These are phyloP conservation scores for Candida sanyaensis DNA, from an alignment of 1,139 yeast species.

Conservation along the genomic window DNA sequence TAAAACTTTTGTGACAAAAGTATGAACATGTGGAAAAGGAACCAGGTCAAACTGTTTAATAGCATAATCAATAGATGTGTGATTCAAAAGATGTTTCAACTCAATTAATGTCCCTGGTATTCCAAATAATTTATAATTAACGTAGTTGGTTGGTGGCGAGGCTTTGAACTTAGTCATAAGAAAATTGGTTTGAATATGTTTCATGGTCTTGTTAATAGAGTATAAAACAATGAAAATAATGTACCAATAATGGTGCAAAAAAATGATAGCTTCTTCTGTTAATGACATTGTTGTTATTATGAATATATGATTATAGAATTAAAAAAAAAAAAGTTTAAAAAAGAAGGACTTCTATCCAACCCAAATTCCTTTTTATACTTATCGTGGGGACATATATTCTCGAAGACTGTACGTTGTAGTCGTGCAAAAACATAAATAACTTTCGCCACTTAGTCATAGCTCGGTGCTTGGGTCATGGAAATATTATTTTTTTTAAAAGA, in stretches of 20 bases:
- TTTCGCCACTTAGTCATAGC: too few relatives aligned
- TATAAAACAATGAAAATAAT: background rate
- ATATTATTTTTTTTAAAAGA: too few relatives aligned
- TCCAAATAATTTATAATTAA: conserved; percentile 13
- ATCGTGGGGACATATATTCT: too few relatives aligned
- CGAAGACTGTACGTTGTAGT: too few relatives aligned
- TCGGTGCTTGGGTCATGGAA: too few relatives aligned
- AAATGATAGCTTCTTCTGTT: background rate
- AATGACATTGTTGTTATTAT: background rate
- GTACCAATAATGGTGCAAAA: background rate
- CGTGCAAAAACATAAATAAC: too few relatives aligned
- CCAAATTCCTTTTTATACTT: too few relatives aligned
- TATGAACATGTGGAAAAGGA: background rate
- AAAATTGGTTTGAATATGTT: background rate
- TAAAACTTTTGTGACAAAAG: conserved; percentile 12
- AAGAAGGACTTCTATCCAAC: too few relatives aligned
- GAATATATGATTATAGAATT: background rate
- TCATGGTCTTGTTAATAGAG: background rate
- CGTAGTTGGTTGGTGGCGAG: conserved; percentile 1
- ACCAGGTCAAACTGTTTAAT: background rate
- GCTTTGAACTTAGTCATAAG: background rate
- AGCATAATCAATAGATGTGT: conserved; percentile 1
- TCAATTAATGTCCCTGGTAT: background rate
- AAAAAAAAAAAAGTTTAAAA: too few relatives aligned
- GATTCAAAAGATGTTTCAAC: background rate